phyloP scores from a whole-genome alignment of 306 rosid species.

The Lathyrus oleraceus region DNA sequence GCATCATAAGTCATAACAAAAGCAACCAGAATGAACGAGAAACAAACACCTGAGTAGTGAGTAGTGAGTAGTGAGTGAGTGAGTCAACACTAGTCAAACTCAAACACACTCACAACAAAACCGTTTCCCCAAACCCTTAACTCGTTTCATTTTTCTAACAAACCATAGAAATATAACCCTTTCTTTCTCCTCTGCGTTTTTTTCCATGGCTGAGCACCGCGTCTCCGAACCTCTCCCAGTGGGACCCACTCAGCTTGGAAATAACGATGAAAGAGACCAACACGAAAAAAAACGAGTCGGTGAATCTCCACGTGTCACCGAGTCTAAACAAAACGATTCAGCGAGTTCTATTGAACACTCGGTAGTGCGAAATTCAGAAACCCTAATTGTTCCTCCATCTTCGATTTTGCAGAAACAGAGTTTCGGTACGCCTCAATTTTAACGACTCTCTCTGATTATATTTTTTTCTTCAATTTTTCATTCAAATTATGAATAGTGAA shows the following conservation, averaged over 20 bases:
- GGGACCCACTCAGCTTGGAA: conserved; percentile 30
- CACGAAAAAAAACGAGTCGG: conserved; percentile 15
- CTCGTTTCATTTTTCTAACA: conserved; percentile 38
- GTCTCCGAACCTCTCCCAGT: conserved; percentile 39
- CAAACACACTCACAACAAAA: conserved; percentile 41
- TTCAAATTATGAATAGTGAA: background rate
- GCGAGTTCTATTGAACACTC: conserved; percentile 7
- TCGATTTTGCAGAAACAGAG: conserved; percentile 40
- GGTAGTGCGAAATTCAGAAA: conserved; percentile 41
- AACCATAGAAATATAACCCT: conserved; percentile 32
- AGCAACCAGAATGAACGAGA: background rate
- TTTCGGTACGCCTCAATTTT: conserved; percentile 47
- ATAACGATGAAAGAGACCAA: conserved; percentile 34
- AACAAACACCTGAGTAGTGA: conserved; percentile 47
- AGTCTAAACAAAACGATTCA: conserved; percentile 15
- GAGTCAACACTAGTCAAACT: conserved; percentile 49
- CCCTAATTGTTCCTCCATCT: conserved; percentile 59
- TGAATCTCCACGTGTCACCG: conserved; percentile 21
- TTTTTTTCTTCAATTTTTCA: background rate
- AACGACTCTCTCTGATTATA: too few species aligned
- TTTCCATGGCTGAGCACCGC: conserved; percentile 49
- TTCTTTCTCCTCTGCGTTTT: background rate
- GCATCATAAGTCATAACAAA: background rate
- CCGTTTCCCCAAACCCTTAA: conserved; percentile 43
- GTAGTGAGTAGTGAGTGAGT: conserved; percentile 11